Conservation (phyloP, 2,329 filamentous ascomycete genomes). For the Scedosporium minutisporum region DNA sequence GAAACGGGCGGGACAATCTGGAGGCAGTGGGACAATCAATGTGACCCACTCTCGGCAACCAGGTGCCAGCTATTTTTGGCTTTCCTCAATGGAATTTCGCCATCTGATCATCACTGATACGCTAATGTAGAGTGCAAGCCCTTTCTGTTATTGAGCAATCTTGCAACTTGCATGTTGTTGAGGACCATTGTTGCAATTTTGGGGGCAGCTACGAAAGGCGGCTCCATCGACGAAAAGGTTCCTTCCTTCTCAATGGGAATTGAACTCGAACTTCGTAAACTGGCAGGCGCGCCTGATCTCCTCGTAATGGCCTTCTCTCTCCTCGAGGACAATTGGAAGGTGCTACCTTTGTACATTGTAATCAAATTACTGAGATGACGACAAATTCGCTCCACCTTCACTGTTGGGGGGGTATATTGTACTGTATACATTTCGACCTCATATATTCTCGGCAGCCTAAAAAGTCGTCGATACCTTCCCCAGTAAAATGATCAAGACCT, state of each 20-base stretch:
- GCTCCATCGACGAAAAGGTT: too few relatives aligned
- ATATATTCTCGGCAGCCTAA: not conserved
- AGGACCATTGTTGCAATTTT: not conserved
- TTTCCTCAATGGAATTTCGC: not conserved
- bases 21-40: not conserved
- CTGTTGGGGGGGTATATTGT: not conserved
- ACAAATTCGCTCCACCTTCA: too few relatives aligned
- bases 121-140: too few relatives aligned
- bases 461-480: not conserved
- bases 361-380: too few relatives aligned
- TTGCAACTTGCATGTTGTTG: not conserved
- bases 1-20: not conserved
- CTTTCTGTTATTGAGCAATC: too few relatives aligned
- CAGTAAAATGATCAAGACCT: not conserved
- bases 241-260: not conserved
- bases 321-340: not conserved
- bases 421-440: not conserved
- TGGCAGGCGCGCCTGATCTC: not conserved
- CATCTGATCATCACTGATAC: not conserved
- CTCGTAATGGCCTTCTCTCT: not conserved
- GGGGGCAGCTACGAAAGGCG: not conserved
- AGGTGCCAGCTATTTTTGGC: not conserved
- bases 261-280: not conserved
- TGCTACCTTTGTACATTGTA: too few relatives aligned
- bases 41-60: not conserved